These are phyloP conservation scores for Populus hybrid DNA, from an alignment of 441 rosid genomes.

Conservation along the genomic window DNA sequence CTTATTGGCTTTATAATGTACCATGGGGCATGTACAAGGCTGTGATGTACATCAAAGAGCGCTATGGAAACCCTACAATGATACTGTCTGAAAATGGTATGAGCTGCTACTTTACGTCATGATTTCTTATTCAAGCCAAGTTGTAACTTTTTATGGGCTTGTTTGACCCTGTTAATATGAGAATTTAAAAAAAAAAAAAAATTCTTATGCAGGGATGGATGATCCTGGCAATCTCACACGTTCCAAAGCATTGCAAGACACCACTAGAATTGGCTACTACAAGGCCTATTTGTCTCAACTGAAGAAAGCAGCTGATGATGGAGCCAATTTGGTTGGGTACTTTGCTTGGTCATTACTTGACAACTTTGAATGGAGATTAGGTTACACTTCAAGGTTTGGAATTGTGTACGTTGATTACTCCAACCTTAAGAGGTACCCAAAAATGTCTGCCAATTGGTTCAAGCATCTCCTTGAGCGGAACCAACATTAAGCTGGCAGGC, in stretches of 20 bases:
- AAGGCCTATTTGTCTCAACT: conserved; percentile 65
- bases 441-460: conserved; percentile 94
- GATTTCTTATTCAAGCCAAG: not conserved
- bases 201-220: conserved; percentile 71
- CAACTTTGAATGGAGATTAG: conserved; percentile 88
- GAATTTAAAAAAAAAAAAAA: too few relatives aligned
- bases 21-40: conserved; percentile 97
- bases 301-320: conserved; percentile 78
- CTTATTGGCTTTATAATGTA: conserved; percentile 80
- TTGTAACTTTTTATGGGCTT: too few relatives aligned
- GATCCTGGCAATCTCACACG: conserved; percentile 77
- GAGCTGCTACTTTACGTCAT: not conserved
- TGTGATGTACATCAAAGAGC: conserved; percentile 77
- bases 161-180: not conserved
- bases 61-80: conserved; percentile 75
- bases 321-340: conserved; percentile 81
- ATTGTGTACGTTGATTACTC: conserved; percentile 76
- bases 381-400: conserved; percentile 94
- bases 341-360: conserved; percentile 96
- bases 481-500: conserved; percentile 15
- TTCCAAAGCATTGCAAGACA: conserved; percentile 67
- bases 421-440: conserved; percentile 74
- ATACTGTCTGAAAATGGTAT: conserved; percentile 87
- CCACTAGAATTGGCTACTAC: conserved; percentile 68
- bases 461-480: conserved; percentile 49